Percentiles rank a stretch among this genome's conserved stretches.
These are phyloP conservation scores for Candida khao-thaluensis DNA, from an alignment of 805 yeast genomes.

Conservation along the genomic window DNA sequence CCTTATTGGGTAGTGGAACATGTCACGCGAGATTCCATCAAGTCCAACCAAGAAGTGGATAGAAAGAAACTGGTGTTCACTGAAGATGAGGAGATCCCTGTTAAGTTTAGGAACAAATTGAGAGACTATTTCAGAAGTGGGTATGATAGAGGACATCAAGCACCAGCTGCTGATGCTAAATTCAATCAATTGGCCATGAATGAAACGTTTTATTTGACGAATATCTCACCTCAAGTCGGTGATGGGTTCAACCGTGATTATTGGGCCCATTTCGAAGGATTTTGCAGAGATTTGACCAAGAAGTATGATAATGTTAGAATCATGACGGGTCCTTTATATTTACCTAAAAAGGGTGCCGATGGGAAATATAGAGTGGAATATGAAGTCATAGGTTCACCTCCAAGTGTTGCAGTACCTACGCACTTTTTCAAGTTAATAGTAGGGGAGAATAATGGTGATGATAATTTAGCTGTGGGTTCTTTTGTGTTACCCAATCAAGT, in stretches of 20 bases:
- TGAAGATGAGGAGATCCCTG: conserved; percentile 85
- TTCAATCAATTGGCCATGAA: conserved; percentile 90
- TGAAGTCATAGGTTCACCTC: conserved; percentile 96
- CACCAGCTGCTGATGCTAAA: conserved; percentile 97
- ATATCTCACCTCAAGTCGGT: conserved; percentile 96
- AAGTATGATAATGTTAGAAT: conserved; percentile 74
- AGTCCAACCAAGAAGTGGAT: conserved; percentile 55
- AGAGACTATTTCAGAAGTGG: conserved; percentile 93
- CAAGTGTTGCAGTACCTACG: conserved; percentile 94
- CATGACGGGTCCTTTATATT: conserved; percentile 89
- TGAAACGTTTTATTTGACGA: conserved; percentile 85
- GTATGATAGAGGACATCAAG: conserved; percentile 95
- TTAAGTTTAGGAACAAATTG: conserved; percentile 68
- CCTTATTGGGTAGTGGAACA: conserved; percentile 93
- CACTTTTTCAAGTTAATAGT: conserved; percentile 91
- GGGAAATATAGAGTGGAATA: conserved; percentile 84
- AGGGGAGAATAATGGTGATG: conserved; percentile 57
- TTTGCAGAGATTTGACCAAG: conserved; percentile 73
- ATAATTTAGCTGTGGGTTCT: conserved; percentile 74
- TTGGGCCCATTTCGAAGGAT: conserved; percentile 96
- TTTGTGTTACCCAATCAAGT: conserved; percentile 90
- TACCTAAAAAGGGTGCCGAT: conserved; percentile 77
- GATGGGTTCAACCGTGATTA: conserved; percentile 95
- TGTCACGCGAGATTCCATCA: conserved; percentile 69
- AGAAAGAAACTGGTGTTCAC: conserved; percentile 78